Conservation (phyloP, 176 grass and related monocot species). For the Musa itinerans region DNA sequence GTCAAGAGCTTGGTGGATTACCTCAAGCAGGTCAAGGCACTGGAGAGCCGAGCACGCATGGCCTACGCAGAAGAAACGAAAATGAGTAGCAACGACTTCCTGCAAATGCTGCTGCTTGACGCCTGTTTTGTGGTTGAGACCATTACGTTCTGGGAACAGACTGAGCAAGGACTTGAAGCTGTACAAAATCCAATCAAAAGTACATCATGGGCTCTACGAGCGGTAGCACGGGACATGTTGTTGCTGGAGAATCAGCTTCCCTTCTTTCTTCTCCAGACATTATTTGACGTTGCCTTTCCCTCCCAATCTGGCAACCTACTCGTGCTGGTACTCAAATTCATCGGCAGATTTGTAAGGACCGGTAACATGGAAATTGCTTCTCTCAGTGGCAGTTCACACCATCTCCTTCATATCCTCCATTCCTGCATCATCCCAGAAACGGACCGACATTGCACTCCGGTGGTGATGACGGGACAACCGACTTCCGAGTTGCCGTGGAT, state of each 20-base stretch:
- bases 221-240: constrained; percentile 31
- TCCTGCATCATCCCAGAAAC: background rate
- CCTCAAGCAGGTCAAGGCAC: background rate
- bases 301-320: background rate
- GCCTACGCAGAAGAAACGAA: constrained; percentile 8
- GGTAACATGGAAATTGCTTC: too few relatives aligned
- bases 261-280: constrained; percentile 14
- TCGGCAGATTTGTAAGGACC: too few relatives aligned
- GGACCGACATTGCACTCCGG: background rate
- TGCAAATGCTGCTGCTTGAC: constrained; percentile 26
- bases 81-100: constrained; percentile 14
- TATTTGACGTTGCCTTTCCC: background rate
- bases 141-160: background rate
- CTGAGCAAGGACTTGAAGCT: accelerated
- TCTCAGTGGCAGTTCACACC: background rate
- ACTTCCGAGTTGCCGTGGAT: background rate
- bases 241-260: constrained; percentile 51
- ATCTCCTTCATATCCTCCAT: background rate
- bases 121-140: constrained; percentile 20
- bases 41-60: background rate
- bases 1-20: background rate
- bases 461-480: too few relatives aligned
- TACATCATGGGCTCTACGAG: background rate
- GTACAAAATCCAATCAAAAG: background rate
- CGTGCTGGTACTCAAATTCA: too few relatives aligned